Conservation (phyloP, 2,329 filamentous ascomycete species). For the Alternaria burnsii region DNA sequence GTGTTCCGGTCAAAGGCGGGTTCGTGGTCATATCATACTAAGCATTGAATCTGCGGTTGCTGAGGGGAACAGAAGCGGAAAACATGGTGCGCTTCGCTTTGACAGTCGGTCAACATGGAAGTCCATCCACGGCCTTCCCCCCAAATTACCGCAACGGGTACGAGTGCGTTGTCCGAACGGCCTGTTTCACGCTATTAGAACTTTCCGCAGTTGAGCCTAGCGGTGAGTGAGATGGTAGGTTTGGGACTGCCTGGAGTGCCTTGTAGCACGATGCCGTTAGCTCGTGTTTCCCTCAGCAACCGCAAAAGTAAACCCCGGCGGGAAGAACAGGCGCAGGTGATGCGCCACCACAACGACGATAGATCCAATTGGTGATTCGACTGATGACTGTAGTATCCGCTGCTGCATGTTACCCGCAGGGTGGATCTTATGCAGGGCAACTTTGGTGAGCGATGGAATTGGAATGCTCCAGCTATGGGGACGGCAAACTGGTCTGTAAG, state of each 20-base stretch:
- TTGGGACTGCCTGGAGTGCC: not conserved
- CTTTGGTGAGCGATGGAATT: constrained; percentile 4
- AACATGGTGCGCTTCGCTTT: not conserved
- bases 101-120: not conserved
- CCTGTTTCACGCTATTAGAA: constrained; percentile 1
- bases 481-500: not conserved
- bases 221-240: constrained; percentile 2
- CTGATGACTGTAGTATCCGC: constrained; percentile 7
- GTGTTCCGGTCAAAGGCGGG: not conserved
- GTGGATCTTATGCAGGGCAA: constrained; percentile 24
- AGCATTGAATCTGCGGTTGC: not conserved
- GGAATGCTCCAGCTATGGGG: constrained; percentile 17
- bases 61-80: not conserved
- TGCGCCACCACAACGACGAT: constrained; percentile 7
- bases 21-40: not conserved
- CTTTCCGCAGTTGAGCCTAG: not conserved
- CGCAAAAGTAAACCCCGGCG: constrained; percentile 13
- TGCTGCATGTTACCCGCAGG: constrained; percentile 10
- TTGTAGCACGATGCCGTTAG: constrained; percentile 4
- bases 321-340: not conserved
- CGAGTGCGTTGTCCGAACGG: constrained; percentile 1
- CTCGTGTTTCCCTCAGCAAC: constrained; percentile 12
- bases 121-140: not conserved
- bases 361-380: constrained; percentile 12
- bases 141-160: constrained; percentile 1